A percentile compares a stretch with the other conserved stretches of the same genome.
Conservation (phyloP, 2,329 filamentous ascomycete species). For the Penicillium sp. region DNA sequence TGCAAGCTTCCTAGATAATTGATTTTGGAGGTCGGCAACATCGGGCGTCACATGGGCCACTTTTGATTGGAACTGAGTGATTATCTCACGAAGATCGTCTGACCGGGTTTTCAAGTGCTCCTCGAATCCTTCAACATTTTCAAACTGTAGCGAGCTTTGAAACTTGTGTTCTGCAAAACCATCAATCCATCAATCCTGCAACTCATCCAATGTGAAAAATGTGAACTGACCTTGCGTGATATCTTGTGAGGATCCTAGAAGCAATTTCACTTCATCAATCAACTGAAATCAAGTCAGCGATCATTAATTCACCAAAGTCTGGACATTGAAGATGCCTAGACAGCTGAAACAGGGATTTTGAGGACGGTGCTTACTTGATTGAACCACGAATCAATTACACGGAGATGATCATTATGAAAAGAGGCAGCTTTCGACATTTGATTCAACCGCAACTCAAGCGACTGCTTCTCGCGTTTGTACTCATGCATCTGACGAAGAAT, state of each 20-base stretch:
- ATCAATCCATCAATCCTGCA: not conserved
- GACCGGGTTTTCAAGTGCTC: constrained; percentile 72
- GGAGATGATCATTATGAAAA: constrained; percentile 87
- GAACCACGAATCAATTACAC: constrained; percentile 89
- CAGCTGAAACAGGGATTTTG: not conserved
- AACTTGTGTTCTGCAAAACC: constrained; percentile 33
- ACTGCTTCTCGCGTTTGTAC: constrained; percentile 84
- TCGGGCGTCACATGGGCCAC: constrained; percentile 54
- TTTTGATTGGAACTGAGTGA: constrained; percentile 61
- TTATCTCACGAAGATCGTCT: constrained; percentile 66
- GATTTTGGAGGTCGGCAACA: constrained; percentile 64
- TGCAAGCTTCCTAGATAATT: constrained; percentile 68
- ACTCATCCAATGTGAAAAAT: not conserved
- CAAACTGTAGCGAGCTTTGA: constrained; percentile 51
- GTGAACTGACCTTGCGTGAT: constrained; percentile 26
- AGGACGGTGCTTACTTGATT: constrained; percentile 62
- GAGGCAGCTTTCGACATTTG: constrained; percentile 71
- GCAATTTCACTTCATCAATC: constrained; percentile 45
- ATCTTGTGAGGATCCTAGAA: constrained; percentile 30
- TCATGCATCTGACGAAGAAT: constrained; percentile 97
- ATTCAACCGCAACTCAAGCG: constrained; percentile 72
- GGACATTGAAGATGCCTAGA: not conserved
- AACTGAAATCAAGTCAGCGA: constrained; percentile 29
- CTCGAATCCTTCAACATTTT: constrained; percentile 60
- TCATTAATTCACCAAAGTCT: too few species aligned